phyloP scores from a whole-genome alignment of 2,329 filamentous ascomycete genomes.

The Daldinia sp. region DNA sequence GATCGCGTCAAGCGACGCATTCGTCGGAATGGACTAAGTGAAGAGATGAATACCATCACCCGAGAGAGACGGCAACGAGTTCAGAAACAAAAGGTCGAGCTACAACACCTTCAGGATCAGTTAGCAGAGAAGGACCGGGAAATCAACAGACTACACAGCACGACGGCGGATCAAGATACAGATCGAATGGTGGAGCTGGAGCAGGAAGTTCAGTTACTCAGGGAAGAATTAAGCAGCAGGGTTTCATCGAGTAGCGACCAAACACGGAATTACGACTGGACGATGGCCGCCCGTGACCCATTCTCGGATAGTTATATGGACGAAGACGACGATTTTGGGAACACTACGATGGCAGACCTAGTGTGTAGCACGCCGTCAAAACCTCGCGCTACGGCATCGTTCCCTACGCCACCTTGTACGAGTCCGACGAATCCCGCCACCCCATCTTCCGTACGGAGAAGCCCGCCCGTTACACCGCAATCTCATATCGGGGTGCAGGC shows the following conservation, averaged over 20 bases:
- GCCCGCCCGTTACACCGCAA: constrained; percentile 36
- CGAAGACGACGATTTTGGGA: constrained; percentile 53
- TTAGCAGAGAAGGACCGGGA: constrained; percentile 61
- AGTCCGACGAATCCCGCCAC: constrained; percentile 51
- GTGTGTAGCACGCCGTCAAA: constrained; percentile 60
- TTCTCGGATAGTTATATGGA: constrained; percentile 56
- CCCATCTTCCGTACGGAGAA: constrained; percentile 48
- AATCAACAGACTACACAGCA: constrained; percentile 61
- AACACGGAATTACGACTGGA: constrained; percentile 57
- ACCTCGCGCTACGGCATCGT: constrained; percentile 51
- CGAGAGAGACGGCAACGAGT: constrained; percentile 55
- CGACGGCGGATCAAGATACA: constrained; percentile 59
- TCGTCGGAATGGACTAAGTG: constrained; percentile 64
- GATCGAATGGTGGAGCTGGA: constrained; percentile 51
- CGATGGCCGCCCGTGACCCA: constrained; percentile 57
- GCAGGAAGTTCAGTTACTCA: constrained; percentile 47
- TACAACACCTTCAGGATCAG: constrained; percentile 58
- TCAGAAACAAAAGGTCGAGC: constrained; percentile 54
- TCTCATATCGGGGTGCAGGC: constrained; percentile 53
- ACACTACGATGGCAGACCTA: constrained; percentile 60
- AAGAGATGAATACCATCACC: constrained; percentile 64
- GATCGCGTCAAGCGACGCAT: constrained; percentile 63
- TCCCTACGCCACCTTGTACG: constrained; percentile 64
- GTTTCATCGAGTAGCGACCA: constrained; percentile 19
- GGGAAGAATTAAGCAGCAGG: constrained; percentile 42